Evolutionary conservation across 208 protist genomes (phyloP).

Genomic region (Trypanosoma cruzi): DNA sequence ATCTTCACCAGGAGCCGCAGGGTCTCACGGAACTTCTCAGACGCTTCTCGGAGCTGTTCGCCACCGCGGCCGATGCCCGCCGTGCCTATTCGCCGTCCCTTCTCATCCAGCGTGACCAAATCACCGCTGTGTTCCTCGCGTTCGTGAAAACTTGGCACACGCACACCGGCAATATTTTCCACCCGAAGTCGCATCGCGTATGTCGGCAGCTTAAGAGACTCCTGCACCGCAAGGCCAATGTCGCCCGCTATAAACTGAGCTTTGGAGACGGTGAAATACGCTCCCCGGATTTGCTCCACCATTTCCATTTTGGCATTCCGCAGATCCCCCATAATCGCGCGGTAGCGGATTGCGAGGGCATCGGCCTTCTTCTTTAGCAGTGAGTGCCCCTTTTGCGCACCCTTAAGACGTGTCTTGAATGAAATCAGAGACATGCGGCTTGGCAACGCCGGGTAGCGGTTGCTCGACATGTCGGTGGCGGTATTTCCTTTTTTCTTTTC

Average conservation of each 20-base stretch:
- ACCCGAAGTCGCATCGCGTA: constrained; percentile 90
- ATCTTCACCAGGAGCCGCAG: constrained; percentile 95
- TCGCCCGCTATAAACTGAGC: constrained; percentile 97
- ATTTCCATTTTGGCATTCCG: constrained; percentile 88
- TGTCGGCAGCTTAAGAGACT: constrained; percentile 92
- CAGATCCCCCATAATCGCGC: constrained; percentile 95
- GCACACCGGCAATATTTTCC: constrained; percentile 99
- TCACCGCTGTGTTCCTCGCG: constrained; percentile 13
- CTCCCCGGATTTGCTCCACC: constrained; percentile 84
- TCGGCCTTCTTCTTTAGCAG: constrained; percentile 99
- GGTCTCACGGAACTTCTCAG: constrained; percentile 90
- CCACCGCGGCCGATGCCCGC: constrained; percentile 97
- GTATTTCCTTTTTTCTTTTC: background rate
- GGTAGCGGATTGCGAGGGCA: constrained; percentile 97
- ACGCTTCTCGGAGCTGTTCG: constrained; percentile 94
- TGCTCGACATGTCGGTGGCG: constrained; percentile 62
- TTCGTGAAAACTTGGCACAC: constrained; percentile 94
- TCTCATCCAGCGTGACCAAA: background rate
- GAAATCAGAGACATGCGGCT: constrained; percentile 93
- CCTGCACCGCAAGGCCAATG: constrained; percentile 94
- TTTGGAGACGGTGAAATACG: constrained; percentile 96
- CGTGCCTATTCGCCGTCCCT: constrained; percentile 35
- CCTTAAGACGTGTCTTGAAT: constrained; percentile 95
- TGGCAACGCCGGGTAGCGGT: constrained; percentile 89
- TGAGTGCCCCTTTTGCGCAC: constrained; percentile 98